phyloP scores from a whole-genome alignment of 768 basidiomycete species.

The Rhodotorula paludigena region DNA sequence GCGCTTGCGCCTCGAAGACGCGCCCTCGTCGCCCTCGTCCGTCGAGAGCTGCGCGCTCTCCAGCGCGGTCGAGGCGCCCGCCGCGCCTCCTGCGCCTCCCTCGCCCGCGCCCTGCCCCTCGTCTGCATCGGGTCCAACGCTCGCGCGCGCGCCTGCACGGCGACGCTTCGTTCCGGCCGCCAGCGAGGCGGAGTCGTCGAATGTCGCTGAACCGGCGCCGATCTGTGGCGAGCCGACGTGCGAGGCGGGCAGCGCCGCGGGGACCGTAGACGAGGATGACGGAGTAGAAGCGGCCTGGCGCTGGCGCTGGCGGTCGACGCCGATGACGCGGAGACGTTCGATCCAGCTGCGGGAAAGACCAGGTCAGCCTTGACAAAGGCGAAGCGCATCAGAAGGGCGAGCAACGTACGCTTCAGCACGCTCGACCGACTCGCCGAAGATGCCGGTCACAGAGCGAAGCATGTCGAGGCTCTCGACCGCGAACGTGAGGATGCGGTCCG shows the following conservation, averaged over 20 bases:
- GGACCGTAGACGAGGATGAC: neutral
- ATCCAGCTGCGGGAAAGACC: constrained; percentile 61
- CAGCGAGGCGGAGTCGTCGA: neutral
- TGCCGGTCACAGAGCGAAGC: constrained; percentile 80
- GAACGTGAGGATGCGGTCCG: constrained; percentile 72
- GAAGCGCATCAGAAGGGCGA: neutral
- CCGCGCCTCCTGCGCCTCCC: neutral
- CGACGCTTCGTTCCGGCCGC: constrained; percentile 5
- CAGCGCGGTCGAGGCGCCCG: neutral
- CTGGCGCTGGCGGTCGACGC: constrained; percentile 59
- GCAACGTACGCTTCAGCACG: constrained; percentile 66
- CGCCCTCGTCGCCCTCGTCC: constrained; percentile 2
- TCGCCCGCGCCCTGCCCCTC: neutral
- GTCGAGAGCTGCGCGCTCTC: neutral
- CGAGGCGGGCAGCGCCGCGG: neutral
- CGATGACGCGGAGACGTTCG: constrained; percentile 69
- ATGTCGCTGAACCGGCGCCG: neutral
- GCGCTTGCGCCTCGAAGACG: constrained; percentile 8
- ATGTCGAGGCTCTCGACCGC: constrained; percentile 90
- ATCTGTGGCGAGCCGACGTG: neutral
- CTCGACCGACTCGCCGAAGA: constrained; percentile 81
- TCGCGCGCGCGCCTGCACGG: neutral
- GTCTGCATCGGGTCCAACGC: neutral
- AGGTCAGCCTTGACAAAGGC: constrained; percentile 6
- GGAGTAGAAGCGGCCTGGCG: constrained; percentile 8